Base-by-base conservation (phyloP, 148 eudicot genomes). In the Vaccinium vitisidaea region DNA sequence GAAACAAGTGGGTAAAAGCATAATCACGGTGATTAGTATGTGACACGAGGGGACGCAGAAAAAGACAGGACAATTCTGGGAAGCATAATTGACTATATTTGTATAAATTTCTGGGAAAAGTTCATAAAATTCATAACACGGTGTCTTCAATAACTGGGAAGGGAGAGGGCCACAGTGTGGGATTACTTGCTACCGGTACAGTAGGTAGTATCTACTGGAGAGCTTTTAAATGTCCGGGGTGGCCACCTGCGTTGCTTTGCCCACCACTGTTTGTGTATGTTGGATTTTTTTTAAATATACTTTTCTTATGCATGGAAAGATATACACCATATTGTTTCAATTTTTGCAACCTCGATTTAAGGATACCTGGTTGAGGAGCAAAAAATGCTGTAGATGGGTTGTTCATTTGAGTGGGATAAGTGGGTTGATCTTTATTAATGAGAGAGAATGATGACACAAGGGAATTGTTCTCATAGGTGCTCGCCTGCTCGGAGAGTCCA, bases 271-370 rank as follows among this genome's bases (percentile, higher is more conserved):
- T 59, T n/a, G 70, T 2, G 30, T 49, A 2, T 27, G 46, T 30
- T 81, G 46, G 9, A 8, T 27, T 30, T 27, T 43, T 43, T 43
- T 43, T 43, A 5, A 36, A 36, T 36, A 27, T 55, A 56, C 11
- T 12, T 19, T 8, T 78, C 7, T 39, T 16, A 14, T 80, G 12
- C 11, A 21, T 8, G 16, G 6, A 11, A 8, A 58, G 30, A 43
- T 12, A 19, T 56, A 18, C 21, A 11, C 12, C 78, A 54, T 46
- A 63, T 8, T 73, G 1, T 2, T 48, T 2, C 19, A 69, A 69
- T 27, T 53, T 56, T 80, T 80, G 54, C 54, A 80, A 46, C 84
- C 83, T 54, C 19, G 14, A 46, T 81, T 48, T n/a, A 63, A 14
- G 52, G 53, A 50, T 7, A 8, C 53, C 53, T 50, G 71, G 59